Evolutionary conservation across 140 eudicot species (phyloP), one percentile per base, ranked within the genome.

Genomic region (Eryngium alpinum): DNA sequence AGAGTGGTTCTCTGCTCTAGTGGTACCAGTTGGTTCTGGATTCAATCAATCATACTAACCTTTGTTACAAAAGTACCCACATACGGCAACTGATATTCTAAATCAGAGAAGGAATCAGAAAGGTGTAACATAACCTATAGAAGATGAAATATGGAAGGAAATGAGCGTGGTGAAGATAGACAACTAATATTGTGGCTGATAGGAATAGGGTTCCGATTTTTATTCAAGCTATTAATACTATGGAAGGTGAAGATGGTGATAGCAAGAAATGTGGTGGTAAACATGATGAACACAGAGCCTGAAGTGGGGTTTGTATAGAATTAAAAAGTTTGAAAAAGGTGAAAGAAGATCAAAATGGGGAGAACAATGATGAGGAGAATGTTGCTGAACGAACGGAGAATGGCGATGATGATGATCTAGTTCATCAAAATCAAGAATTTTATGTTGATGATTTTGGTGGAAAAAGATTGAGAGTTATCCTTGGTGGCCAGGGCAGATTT

Each of bases 401-500:
- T 38, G 4, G 7, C 46, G 46, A 38, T 38, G 57, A 13, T 53
- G 60, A 53, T 13, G 81, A 75, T 38, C 46, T 38, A 38, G 59
- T 4, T 43, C 84, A 78, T 49, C 59, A 78, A 29, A 88, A 87
- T 27, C 86, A 83, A 77, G 84, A 67, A 38, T 94, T 81, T 82
- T 75, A 73, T 27, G 92, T 90, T 12, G 98, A 97, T 5, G 98
- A 91, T 74, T 86, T 93, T 31, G 93, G 24, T 91, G 98, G 98
- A 97, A 91, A 4, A 93, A 94, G 84, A 87, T 92, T 31, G 90
- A 84, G 82, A 85, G 84, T 84, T 87, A 88, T 52, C 94, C 96
- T 5, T 92, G 96, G 97, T 92, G 97, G 98, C 97, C 97, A 3
- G 98, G 98, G 0, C 93, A 87, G 74, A 83, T 94, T 72, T 90